These are phyloP conservation scores for Leishmania martiniquensis DNA, from an alignment of 208 protist genomes.

Conservation along the genomic window DNA sequence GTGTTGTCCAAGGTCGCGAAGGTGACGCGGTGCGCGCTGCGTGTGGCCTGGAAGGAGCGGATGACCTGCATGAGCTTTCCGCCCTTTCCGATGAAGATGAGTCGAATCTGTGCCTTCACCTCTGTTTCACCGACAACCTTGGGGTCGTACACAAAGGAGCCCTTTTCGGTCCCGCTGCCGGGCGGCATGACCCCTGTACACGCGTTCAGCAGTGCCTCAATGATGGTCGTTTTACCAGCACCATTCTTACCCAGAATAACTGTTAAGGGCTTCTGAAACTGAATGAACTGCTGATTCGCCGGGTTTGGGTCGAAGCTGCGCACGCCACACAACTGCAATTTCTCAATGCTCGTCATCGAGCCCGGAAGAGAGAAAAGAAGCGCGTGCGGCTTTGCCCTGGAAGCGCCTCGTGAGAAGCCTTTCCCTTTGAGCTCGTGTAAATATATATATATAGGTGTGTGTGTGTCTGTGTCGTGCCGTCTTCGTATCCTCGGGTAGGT, in stretches of 20 bases:
- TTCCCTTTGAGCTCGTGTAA: neutral
- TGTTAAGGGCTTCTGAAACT: constrained; percentile 98
- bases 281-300: constrained; percentile 83
- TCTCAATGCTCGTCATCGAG: constrained; percentile 97
- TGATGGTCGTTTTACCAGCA: constrained; percentile 98
- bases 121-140: constrained; percentile 95
- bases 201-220: constrained; percentile 98
- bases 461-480: neutral
- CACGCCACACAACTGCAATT: constrained; percentile 97
- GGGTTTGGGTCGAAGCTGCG: constrained; percentile 96
- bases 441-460: neutral
- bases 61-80: constrained; percentile 91
- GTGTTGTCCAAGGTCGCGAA: constrained; percentile 96
- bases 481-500: too few species aligned
- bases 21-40: constrained; percentile 83
- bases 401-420: neutral
- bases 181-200: constrained; percentile 97
- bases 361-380: neutral
- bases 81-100: constrained; percentile 89
- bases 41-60: constrained; percentile 93
- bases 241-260: constrained; percentile 99
- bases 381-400: neutral
- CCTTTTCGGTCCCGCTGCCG: constrained; percentile 89
- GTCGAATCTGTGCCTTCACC: constrained; percentile 97
- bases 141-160: constrained; percentile 98